These are phyloP conservation scores for Magnolia sinica DNA, from an alignment of 164 flowering plant genomes.

Conservation along the genomic window DNA sequence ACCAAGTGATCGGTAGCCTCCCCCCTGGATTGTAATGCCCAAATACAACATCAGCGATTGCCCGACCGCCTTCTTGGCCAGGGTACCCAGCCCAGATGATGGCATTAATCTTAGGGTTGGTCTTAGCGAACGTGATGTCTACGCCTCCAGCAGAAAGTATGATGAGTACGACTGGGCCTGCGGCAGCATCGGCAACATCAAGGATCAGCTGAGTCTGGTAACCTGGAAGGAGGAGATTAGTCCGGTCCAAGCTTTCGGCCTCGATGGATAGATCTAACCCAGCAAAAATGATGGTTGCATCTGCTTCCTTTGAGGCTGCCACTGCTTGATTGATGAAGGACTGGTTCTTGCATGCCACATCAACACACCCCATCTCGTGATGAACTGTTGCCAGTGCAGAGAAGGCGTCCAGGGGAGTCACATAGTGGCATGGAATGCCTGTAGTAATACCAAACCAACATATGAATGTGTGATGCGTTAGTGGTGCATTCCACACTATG, in stretches of 20 bases:
- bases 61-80: no score
- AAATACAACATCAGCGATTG: slow-evolving; percentile 12
- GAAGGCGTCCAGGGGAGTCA: slow-evolving; percentile 3
- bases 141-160: slow-evolving; percentile 65
- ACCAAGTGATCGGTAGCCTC: slow-evolving; percentile 42
- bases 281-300: slow-evolving; percentile 61
- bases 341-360: slow-evolving; percentile 38
- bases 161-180: slow-evolving; percentile 58
- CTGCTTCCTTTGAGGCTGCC: slow-evolving; percentile 49
- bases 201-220: slow-evolving; percentile 59
- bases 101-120: no score
- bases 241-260: slow-evolving; percentile 50
- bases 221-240: slow-evolving; percentile 59
- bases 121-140: slow-evolving; percentile 46
- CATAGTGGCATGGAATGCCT: slow-evolving; percentile 25
- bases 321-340: slow-evolving; percentile 39
- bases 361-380: slow-evolving; percentile 18
- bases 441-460: background rate
- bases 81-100: slow-evolving; percentile 68
- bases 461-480: no score
- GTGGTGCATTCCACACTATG: no score
- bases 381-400: background rate
- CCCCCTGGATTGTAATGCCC: slow-evolving; percentile 47
- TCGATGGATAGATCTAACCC: slow-evolving; percentile 70
- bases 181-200: slow-evolving; percentile 51